Conservation (phyloP, 352 stramenopile genomes). For the Globisporangium viniferum region DNA sequence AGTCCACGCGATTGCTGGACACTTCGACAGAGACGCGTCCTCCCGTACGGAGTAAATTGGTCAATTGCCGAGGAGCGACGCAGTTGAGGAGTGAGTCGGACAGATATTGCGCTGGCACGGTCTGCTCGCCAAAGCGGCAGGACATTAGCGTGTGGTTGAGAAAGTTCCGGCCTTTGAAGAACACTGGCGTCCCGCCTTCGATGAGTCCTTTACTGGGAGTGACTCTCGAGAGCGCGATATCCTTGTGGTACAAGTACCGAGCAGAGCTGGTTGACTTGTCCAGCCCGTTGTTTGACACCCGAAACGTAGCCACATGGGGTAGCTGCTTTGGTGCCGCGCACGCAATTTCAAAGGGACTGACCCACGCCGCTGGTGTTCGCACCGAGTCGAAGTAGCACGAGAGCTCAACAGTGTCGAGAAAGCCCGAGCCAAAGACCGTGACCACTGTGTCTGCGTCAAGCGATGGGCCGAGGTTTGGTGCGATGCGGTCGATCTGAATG, state of each 20-base stretch:
- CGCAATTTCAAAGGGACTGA: constrained; percentile 42
- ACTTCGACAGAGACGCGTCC: constrained; percentile 76
- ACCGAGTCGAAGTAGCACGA: constrained; percentile 48
- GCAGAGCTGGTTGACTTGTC: constrained; percentile 44
- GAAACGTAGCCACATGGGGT: constrained; percentile 64
- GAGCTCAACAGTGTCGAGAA: constrained; percentile 54
- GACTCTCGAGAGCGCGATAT: constrained; percentile 80
- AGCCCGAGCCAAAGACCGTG: constrained; percentile 55
- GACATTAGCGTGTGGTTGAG: constrained; percentile 83
- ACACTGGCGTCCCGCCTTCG: constrained; percentile 80
- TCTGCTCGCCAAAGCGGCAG: constrained; percentile 84
- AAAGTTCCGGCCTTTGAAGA: constrained; percentile 94
- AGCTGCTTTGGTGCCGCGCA: constrained; percentile 58
- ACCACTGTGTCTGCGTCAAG: constrained; percentile 58
- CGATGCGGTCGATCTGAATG: constrained; percentile 41
- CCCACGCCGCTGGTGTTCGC: constrained; percentile 40
- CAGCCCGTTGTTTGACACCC: constrained; percentile 79
- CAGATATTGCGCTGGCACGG: constrained; percentile 77
- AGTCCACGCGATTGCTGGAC: constrained; percentile 84
- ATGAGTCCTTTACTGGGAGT: constrained; percentile 71
- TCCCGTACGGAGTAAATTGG: constrained; percentile 36
- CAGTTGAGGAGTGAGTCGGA: constrained; percentile 76
- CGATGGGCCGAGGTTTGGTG: constrained; percentile 54
- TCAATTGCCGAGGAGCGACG: constrained; percentile 62
- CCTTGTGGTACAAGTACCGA: constrained; percentile 80